Evolutionary conservation across 495 filamentous ascomycete genomes (phyloP).

Genomic region (Hyaloscypha finlandica): DNA sequence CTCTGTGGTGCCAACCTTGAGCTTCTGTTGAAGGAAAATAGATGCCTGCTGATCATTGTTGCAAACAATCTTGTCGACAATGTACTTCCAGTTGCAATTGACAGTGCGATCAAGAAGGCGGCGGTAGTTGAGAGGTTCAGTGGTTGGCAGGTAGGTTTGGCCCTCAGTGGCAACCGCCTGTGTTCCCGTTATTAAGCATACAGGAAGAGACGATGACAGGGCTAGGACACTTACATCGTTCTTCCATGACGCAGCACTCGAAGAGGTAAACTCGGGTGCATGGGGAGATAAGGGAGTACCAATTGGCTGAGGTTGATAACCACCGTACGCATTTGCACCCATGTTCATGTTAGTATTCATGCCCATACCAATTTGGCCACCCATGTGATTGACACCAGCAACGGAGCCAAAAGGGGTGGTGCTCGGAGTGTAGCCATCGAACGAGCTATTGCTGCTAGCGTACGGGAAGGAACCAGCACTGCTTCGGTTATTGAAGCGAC

Average conservation of each 20-base stretch:
- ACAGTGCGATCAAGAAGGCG: constrained; percentile 94
- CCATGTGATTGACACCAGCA: constrained; percentile 39
- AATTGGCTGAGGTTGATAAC: constrained; percentile 71
- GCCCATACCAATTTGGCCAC: constrained; percentile 36
- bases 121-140: constrained; percentile 96
- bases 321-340: constrained; percentile 35
- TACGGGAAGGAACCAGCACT: constrained; percentile 29
- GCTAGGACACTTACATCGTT: constrained; percentile 44
- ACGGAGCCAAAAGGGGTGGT: constrained; percentile 34
- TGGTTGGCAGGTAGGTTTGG: constrained; percentile 80
- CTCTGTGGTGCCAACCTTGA: constrained; percentile 92
- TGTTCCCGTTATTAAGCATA: constrained; percentile 16
- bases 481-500: constrained; percentile 46
- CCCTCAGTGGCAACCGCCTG: constrained; percentile 54
- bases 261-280: constrained; percentile 75
- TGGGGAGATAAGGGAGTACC: constrained; percentile 84
- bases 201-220: background rate
- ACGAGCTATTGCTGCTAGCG: constrained; percentile 32
- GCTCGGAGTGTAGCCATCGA: constrained; percentile 35
- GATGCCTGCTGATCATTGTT: constrained; percentile 99
- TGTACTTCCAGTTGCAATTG: constrained; percentile 98
- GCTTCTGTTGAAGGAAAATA: constrained; percentile 97
- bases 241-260: constrained; percentile 45
- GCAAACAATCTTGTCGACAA: constrained; percentile 99
- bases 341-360: constrained; percentile 37